phyloP scores from a whole-genome alignment of 129 eudicot genomes.

The Gnaphalium uliginosum region DNA sequence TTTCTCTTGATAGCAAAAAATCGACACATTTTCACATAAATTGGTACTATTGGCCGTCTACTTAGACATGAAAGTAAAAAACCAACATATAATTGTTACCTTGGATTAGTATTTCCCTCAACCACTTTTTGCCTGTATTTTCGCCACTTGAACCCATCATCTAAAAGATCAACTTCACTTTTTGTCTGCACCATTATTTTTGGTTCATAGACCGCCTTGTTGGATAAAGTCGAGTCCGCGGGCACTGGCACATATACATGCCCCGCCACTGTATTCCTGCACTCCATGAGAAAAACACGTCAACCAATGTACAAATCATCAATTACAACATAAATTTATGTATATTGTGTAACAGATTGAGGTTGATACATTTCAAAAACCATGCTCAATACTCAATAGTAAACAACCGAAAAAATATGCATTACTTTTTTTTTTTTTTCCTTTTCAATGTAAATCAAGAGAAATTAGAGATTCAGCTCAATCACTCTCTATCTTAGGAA shows the following conservation, averaged over 20 bases:
- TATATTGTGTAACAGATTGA: neutral
- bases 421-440: neutral
- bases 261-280: conserved; percentile 60
- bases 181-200: conserved; percentile 89
- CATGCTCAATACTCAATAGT: neutral
- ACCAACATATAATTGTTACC: conserved; percentile 43
- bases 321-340: neutral
- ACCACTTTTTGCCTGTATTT: conserved; percentile 98
- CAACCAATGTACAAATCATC: conserved; percentile 6
- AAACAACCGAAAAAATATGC: neutral
- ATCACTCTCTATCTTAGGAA: neutral
- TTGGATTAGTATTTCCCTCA: conserved; percentile 93
- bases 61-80: neutral
- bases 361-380: neutral
- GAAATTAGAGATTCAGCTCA: neutral
- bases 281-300: conserved; percentile 20
- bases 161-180: conserved; percentile 96
- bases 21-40: neutral
- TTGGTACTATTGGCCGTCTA: neutral
- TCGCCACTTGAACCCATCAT: conserved; percentile 98
- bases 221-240: conserved; percentile 40
- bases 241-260: conserved; percentile 31
- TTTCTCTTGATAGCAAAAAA: neutral
- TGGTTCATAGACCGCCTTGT: conserved; percentile 62
- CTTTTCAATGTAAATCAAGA: neutral